Evolutionary conservation across 2,329 filamentous ascomycete genomes (phyloP).

Genomic region (Fusarium pseudocircinatum): DNA sequence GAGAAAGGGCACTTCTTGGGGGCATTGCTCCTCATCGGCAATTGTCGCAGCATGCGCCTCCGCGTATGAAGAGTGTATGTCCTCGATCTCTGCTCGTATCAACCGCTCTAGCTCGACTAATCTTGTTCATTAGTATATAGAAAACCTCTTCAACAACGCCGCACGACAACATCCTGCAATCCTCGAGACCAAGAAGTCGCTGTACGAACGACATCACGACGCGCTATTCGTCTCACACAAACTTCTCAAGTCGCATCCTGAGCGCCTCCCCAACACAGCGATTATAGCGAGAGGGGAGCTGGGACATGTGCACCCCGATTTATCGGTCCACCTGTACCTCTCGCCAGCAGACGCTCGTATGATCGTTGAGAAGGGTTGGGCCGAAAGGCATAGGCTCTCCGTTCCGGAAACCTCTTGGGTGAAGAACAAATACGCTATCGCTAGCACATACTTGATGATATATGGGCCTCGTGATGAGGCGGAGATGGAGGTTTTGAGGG

Average conservation of each 20-base stretch:
- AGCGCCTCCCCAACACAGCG: not conserved
- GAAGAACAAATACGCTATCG: not conserved
- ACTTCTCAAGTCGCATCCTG: not conserved
- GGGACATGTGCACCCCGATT: not conserved
- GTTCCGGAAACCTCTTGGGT: not conserved
- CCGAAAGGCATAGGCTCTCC: not conserved
- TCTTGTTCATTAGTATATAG: accelerated
- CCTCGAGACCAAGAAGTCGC: too few relatives aligned
- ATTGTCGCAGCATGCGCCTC: too few relatives aligned
- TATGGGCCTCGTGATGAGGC: not conserved
- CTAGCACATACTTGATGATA: not conserved
- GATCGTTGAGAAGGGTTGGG: not conserved
- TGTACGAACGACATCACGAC: not conserved
- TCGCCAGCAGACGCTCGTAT: not conserved
- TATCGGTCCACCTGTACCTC: not conserved
- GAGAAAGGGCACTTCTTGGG: not conserved
- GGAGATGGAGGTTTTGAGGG: not conserved
- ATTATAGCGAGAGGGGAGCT: not conserved
- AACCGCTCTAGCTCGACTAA: too few relatives aligned
- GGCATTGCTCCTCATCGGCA: too few relatives aligned
- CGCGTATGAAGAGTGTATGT: too few relatives aligned
- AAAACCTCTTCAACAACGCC: too few relatives aligned
- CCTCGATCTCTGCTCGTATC: accelerated
- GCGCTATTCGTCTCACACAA: not conserved
- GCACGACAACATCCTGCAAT: too few relatives aligned